Percentiles rank a stretch among this genome's conserved stretches.
Evolutionary conservation across 345 rosid species (phyloP).

Genomic region (Leavenworthia alabamica): DNA sequence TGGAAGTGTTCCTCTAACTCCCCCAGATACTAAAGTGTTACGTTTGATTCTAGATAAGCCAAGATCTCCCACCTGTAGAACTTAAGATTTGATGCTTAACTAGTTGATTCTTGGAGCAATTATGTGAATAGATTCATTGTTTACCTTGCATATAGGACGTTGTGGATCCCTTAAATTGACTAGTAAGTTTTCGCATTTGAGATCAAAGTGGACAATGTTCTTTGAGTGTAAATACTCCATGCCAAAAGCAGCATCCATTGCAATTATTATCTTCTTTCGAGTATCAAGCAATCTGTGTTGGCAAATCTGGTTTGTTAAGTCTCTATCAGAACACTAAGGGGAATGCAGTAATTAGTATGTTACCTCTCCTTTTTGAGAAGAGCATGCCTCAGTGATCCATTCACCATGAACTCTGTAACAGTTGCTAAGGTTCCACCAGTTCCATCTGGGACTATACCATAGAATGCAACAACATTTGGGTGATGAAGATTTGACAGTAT

Average conservation of each 20-base stretch:
- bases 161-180: slow-evolving; percentile 60
- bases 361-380: slow-evolving; percentile 58
- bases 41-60: slow-evolving; percentile 65
- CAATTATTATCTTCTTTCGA: slow-evolving; percentile 48
- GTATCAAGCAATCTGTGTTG: slow-evolving; percentile 45
- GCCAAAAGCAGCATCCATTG: slow-evolving; percentile 78
- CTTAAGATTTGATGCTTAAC: neutral
- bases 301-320: neutral
- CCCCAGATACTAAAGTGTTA: slow-evolving; percentile 63
- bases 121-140: neutral
- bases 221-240: slow-evolving; percentile 72
- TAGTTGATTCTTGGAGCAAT: neutral
- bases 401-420: slow-evolving; percentile 70
- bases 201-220: slow-evolving; percentile 66
- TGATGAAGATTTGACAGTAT: slow-evolving; percentile 72
- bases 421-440: slow-evolving; percentile 65
- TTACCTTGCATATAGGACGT: slow-evolving; percentile 66
- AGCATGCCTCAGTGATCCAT: slow-evolving; percentile 68
- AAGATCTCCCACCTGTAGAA: slow-evolving; percentile 58
- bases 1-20: slow-evolving; percentile 69
- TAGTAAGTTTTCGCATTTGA: slow-evolving; percentile 61
- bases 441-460: slow-evolving; percentile 70
- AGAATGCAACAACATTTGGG: slow-evolving; percentile 72
- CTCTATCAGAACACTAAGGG: neutral
- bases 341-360: neutral